Base-by-base conservation (phyloP, 1,139 yeast genomes). In the Candida neerlandica region DNA sequence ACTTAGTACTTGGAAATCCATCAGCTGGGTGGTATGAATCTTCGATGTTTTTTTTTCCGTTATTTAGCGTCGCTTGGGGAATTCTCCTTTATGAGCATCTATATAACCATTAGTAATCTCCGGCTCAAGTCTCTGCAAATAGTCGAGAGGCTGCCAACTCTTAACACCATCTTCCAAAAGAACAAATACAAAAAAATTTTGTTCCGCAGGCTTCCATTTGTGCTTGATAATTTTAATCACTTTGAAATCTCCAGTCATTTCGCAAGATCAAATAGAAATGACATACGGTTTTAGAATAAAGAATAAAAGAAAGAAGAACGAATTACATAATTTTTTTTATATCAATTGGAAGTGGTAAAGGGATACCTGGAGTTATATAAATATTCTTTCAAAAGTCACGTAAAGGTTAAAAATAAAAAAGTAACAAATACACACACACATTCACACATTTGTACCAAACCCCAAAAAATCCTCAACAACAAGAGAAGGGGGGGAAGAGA, bases 141-240 rank as follows among this genome's bases (percentile, higher is more conserved):
- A 43, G 5, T 43, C 41, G 9, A 44, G 30, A 4, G 38, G 43
- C 30, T 39, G 47, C 43, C 47, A 44, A 30, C 43, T 27, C n/a
- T 29, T 16, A n/a, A 44, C 32, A 21, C 43, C 47, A 29, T 39
- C 38, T 32, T 44, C 45, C n/a, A 43, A 43, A 12, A 43, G 29
- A 35, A 43, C 45, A 34, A 43, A 43, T 12, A 43, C 15, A 38
- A 37, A 39, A 19, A 38, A 30, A 21, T 38, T 43, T 29, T 38
- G 38, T 38, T 44, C 39, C 10, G 42, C 19, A 11, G 16, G n/a
- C 5, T 30, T 44, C 43, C 43, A 44, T 38, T 44, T 29, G 26
- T 45, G 44, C 11, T 19, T 21, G 14, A 34, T 39, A 11, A 45
- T 41, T 41, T 10, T 45, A 12, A 15, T 29, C 11, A 34, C 35